A percentile compares a stretch with the other conserved stretches of the same genome.
Conservation (phyloP, 2,329 filamentous ascomycete species). For the Thelonectria discophora region DNA sequence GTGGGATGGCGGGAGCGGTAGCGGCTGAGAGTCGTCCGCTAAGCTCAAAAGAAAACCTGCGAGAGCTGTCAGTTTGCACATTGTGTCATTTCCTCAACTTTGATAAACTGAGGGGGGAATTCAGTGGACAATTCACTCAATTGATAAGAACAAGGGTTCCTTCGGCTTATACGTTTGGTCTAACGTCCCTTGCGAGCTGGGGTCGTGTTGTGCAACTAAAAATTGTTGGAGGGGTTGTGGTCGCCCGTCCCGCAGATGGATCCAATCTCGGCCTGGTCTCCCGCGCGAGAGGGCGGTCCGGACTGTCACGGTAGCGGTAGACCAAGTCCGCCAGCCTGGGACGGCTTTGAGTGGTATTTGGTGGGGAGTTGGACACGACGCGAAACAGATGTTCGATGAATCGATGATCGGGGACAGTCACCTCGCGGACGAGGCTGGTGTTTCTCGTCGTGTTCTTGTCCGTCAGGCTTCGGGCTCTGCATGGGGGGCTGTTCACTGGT, state of each 20-base stretch:
- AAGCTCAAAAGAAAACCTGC: not conserved
- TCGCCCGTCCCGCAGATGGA: constrained; percentile 12
- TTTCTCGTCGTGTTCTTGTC: not conserved
- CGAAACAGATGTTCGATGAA: not conserved
- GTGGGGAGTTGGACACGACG: not conserved
- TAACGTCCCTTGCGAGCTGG: constrained; percentile 2
- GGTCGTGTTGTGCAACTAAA: constrained; percentile 4
- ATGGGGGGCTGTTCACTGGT: constrained; percentile 8
- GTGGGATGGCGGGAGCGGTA: not conserved
- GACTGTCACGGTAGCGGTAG: constrained; percentile 15
- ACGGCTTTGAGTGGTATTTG: not conserved
- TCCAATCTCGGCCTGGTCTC: constrained; percentile 13
- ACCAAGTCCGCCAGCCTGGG: constrained; percentile 16
- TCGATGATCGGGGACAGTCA: constrained; percentile 6
- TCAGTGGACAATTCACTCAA: not conserved
- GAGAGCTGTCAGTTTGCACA: not conserved
- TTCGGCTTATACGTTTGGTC: constrained; percentile 13
- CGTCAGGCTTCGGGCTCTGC: constrained; percentile 3
- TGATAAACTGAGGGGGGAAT: not conserved
- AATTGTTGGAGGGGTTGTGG: constrained; percentile 7
- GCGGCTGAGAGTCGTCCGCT: constrained; percentile 6
- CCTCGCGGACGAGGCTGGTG: constrained; percentile 10
- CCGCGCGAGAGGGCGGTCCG: not conserved
- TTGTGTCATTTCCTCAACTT: not conserved
- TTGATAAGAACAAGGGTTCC: constrained; percentile 18